phyloP scores from a whole-genome alignment of 1,139 yeast species.

The Scheffersomyces cryptocercus region DNA sequence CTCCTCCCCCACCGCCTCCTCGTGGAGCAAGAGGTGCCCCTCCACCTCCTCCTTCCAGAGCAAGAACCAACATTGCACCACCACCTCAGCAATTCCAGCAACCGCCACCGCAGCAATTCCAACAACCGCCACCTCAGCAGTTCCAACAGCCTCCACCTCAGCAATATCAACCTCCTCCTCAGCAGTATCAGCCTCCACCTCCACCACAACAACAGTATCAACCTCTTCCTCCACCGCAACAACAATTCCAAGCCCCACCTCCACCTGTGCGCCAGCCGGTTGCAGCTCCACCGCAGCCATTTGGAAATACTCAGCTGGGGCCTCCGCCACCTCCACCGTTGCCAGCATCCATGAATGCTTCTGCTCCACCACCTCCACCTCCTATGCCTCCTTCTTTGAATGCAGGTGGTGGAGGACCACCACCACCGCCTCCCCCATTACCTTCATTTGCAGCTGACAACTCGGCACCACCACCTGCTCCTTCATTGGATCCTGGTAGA shows the following conservation, averaged over 20 bases:
- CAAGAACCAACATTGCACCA: slow-evolving; percentile 13
- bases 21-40: slow-evolving; percentile 21
- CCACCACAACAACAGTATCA: slow-evolving; percentile 4
- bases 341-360: slow-evolving; percentile 22
- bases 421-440: slow-evolving; percentile 35
- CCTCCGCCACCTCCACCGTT: slow-evolving; percentile 39
- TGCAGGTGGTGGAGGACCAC: slow-evolving; percentile 15
- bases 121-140: slow-evolving; percentile 8
- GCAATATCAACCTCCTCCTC: slow-evolving; percentile 11
- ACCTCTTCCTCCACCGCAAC: slow-evolving; percentile 11
- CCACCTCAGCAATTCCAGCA: slow-evolving; percentile 35
- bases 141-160: slow-evolving; percentile 18
- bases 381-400: slow-evolving; percentile 13
- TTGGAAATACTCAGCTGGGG: slow-evolving; percentile 9
- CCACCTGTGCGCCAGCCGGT: slow-evolving; percentile 6
- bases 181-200: slow-evolving; percentile 17
- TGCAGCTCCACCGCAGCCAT: slow-evolving; percentile 20
- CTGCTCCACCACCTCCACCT: slow-evolving; percentile 27
- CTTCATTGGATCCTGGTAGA: slow-evolving; percentile 56
- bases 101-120: slow-evolving; percentile 4
- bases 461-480: slow-evolving; percentile 19
- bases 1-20: slow-evolving; percentile 27
- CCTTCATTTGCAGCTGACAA: slow-evolving; percentile 7
- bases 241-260: slow-evolving; percentile 16
- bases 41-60: slow-evolving; percentile 26